Percentiles rank a stretch among this genome's conserved stretches.
These are phyloP conservation scores for Colletotrichum cordylinicola DNA, from an alignment of 2,329 filamentous ascomycete species.

Conservation along the genomic window DNA sequence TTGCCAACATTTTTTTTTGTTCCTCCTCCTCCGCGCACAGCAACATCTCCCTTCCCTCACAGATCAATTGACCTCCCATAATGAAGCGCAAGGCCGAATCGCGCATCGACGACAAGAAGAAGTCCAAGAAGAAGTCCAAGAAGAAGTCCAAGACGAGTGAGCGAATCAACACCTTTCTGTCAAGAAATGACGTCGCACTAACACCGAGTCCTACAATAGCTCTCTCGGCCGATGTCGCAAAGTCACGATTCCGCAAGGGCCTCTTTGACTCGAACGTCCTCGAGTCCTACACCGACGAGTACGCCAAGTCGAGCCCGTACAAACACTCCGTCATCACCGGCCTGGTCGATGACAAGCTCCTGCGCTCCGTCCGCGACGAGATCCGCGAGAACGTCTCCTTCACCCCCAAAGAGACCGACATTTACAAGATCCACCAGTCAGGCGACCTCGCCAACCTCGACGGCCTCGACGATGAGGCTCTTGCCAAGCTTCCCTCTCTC, in stretches of 20 bases:
- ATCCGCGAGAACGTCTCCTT: constrained; percentile 92
- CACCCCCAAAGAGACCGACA: constrained; percentile 98
- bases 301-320: constrained; percentile 74
- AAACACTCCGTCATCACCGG: constrained; percentile 89
- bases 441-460: constrained; percentile 97
- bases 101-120: constrained; percentile 46
- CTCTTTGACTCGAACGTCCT: constrained; percentile 68
- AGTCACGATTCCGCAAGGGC: constrained; percentile 67
- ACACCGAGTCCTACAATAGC: constrained; percentile 36
- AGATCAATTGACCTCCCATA: constrained; percentile 23
- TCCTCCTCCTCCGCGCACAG: neutral
- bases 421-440: constrained; percentile 99
- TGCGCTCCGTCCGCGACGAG: constrained; percentile 87
- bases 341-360: constrained; percentile 79
- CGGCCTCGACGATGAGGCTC: constrained; percentile 84
- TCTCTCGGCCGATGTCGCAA: constrained; percentile 54
- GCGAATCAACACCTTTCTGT: constrained; percentile 33
- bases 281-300: constrained; percentile 64
- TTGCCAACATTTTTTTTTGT: neutral
- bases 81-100: constrained; percentile 68
- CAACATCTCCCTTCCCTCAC: neutral
- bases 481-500: constrained; percentile 87
- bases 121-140: constrained; percentile 50
- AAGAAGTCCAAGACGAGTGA: constrained; percentile 60
- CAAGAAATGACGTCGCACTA: constrained; percentile 9